phyloP scores from a whole-genome alignment of 352 stramenopile genomes.

The Phytophthora agathidicida region DNA sequence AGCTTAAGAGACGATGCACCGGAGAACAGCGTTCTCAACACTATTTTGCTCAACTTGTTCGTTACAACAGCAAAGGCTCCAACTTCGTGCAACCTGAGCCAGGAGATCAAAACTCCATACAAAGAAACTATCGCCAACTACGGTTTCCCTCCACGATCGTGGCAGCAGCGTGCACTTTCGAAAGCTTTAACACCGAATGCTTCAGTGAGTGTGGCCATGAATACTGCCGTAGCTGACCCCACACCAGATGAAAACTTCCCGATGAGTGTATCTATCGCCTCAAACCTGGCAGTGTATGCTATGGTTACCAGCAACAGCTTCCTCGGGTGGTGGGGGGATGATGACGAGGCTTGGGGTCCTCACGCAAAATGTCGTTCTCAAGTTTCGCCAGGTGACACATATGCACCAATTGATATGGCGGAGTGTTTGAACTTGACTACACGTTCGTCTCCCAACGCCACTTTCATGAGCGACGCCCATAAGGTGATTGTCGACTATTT shows the following conservation, averaged over 20 bases:
- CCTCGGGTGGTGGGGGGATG: slow-evolving; percentile 5
- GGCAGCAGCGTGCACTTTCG: slow-evolving; percentile 9
- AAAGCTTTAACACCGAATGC: slow-evolving; percentile 1
- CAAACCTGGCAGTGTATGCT: slow-evolving; percentile 10
- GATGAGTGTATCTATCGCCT: slow-evolving; percentile 4
- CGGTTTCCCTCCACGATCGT: slow-evolving; percentile 4
- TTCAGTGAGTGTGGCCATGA: slow-evolving; percentile 8
- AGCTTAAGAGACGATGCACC: slow-evolving; percentile 2
- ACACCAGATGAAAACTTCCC: neutral
- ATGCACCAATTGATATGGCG: neutral
- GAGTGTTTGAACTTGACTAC: slow-evolving; percentile 7
- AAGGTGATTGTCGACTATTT: slow-evolving; percentile 4
- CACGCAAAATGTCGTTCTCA: too few relatives aligned
- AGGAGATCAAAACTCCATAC: slow-evolving; percentile 1
- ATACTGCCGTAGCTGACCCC: neutral
- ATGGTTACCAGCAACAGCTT: slow-evolving; percentile 6
- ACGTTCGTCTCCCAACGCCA: neutral
- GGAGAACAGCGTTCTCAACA: slow-evolving; percentile 8
- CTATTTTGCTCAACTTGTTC: slow-evolving; percentile 6
- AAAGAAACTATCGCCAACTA: slow-evolving; percentile 8
- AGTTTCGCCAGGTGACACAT: neutral
- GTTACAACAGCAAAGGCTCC: neutral
- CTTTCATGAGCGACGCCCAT: neutral
- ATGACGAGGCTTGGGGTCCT: neutral
- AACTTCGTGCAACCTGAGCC: slow-evolving; percentile 2